Base-by-base conservation (phyloP, 495 filamentous ascomycete species). In the Aspergillus olivimuriae region DNA sequence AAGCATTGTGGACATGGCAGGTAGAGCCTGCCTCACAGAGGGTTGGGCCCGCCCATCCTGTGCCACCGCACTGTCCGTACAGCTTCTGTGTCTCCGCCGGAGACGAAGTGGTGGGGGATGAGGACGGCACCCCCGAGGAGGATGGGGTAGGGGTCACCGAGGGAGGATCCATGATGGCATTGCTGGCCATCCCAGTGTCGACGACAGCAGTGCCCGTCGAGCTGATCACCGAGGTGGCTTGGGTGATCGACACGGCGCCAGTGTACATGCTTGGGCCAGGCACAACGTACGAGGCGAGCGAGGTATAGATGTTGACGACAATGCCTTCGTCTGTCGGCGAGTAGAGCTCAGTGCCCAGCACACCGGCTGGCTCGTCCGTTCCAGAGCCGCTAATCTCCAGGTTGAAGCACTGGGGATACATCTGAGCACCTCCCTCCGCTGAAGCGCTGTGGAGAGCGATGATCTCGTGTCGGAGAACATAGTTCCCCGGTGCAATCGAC, bases 391-490 rank as follows among this genome's bases (percentile, higher is more conserved):
- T 75, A 46, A 88, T 62, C 46, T 75, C 66, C 32, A 86, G 62
- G 64, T 84, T 86, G 61, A 84, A 68, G 70, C 83, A 87, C 47
- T 81, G 70, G 4, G 81, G 81, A 50, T 87, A 87, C 53, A 74
- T 73, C 74, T 87, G 83, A 0, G 82, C 80, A 34, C 80, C 81
- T 50, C 75, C 66, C 2, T 49, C 48, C 6, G 55, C 46, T 16
- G 58, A 64, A 7, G 75, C 80, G 11, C 66, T 59, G 65, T 86
- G 82, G 1, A 86, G 73, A 3, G 81, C 82, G 41, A 86, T 78
- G 48, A 86, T 73, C 61, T 87, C 83, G 56, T 84, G 78, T 14
- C 83, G 79, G n/a, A 87, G 68, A 37, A 86, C 75, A 57, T 84
- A 87, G 61, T 80, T 76, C 17, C 82, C 82, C 4, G 80, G 57